These are phyloP conservation scores for Escovopsis sp. DNA, from an alignment of 2,329 filamentous ascomycete species.

Conservation along the genomic window DNA sequence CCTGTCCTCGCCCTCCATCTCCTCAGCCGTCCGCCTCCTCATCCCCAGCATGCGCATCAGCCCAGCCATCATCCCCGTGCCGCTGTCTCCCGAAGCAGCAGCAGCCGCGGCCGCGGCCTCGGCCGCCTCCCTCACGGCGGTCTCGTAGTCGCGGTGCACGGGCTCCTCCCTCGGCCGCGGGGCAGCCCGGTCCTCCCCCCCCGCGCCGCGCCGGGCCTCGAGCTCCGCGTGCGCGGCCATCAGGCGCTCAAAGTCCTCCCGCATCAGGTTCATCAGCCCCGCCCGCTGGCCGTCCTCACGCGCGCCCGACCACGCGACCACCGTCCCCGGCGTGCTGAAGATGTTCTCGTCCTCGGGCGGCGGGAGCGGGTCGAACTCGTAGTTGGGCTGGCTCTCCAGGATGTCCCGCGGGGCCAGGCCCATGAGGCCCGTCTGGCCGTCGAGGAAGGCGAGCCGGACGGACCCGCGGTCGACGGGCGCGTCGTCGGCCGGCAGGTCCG, in stretches of 20 bases:
- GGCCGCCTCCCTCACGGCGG: conserved; percentile 11
- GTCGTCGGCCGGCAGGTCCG: conserved; percentile 24
- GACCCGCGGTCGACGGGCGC: conserved; percentile 32
- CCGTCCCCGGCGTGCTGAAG: conserved; percentile 21
- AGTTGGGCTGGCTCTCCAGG: conserved; percentile 49
- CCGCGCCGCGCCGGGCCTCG: conserved; percentile 5
- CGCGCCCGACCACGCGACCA: too few relatives aligned
- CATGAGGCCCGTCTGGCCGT: conserved; percentile 59
- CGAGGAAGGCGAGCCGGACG: conserved; percentile 65
- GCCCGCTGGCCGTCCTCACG: too few relatives aligned
- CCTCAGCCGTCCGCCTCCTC: not conserved
- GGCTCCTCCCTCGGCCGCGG: conserved; percentile 16
- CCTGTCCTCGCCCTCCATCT: conserved; percentile 6
- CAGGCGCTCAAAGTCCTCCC: conserved; percentile 9
- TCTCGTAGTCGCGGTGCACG: conserved; percentile 17
- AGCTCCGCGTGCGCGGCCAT: conserved; percentile 10
- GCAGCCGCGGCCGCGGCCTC: conserved; percentile 2
- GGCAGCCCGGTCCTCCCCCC: conserved; percentile 2
- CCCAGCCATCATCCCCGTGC: conserved; percentile 13
- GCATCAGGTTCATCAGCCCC: too few relatives aligned
- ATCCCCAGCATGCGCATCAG: conserved; percentile 15
- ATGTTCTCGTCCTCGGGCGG: conserved; percentile 43
- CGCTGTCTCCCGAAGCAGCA: not conserved
- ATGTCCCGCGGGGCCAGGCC: conserved; percentile 51
- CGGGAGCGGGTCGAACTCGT: conserved; percentile 71